These are phyloP conservation scores for Penicillium sp. DNA, from an alignment of 2,329 filamentous ascomycete species.

Conservation along the genomic window DNA sequence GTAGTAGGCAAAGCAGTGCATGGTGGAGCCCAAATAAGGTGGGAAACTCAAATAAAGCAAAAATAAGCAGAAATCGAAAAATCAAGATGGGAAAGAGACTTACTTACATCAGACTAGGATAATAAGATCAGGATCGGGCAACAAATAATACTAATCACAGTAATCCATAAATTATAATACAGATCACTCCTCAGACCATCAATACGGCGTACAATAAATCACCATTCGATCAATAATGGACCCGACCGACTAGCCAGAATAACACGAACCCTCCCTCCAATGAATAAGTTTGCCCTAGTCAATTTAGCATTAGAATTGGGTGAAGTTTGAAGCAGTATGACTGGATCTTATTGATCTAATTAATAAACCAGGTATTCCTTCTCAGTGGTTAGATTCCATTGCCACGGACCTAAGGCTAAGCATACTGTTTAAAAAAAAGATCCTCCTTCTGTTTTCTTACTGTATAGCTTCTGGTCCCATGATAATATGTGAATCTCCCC, in stretches of 20 bases:
- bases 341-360: not conserved
- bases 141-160: not conserved
- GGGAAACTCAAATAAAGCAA: constrained; percentile 3
- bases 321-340: not conserved
- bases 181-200: not conserved
- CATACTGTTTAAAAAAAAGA: no score
- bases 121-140: not conserved
- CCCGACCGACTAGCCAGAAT: constrained; percentile 6
- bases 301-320: not conserved
- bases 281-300: not conserved
- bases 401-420: not conserved
- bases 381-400: not conserved
- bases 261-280: not conserved
- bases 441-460: not conserved
- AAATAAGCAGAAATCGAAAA: not conserved
- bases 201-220: constrained; percentile 1
- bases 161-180: not conserved
- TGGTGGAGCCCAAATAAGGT: constrained; percentile 12
- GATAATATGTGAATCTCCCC: not conserved
- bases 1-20: not conserved
- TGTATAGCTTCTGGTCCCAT: not conserved
- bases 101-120: not conserved
- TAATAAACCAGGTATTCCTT: not conserved
- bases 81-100: constrained; percentile 1
- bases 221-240: constrained; percentile 1